Percentiles rank a stretch among this genome's conserved stretches.
Evolutionary conservation across 1,284 basidiomycete genomes (phyloP).

Genomic region (Puccinia sorghi): DNA sequence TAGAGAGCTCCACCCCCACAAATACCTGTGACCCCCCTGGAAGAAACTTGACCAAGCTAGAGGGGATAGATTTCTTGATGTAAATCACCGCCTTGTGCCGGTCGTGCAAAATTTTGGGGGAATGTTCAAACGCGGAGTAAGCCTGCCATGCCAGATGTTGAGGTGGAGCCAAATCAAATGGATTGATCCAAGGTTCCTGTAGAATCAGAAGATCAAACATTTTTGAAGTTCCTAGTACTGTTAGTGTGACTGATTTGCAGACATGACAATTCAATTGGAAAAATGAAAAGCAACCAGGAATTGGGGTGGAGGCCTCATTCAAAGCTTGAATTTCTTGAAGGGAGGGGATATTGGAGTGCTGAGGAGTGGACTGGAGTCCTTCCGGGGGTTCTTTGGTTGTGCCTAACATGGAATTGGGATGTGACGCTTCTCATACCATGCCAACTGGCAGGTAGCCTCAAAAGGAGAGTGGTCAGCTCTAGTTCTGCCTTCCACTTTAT

Average conservation of each 20-base stretch:
- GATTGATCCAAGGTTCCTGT: constrained; percentile 31
- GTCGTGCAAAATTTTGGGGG: background rate
- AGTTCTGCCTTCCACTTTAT: too few relatives aligned
- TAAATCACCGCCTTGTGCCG: constrained; percentile 7
- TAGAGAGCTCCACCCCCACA: background rate
- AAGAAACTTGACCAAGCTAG: background rate
- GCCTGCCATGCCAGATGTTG: constrained; percentile 1
- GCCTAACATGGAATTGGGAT: background rate
- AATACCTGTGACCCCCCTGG: background rate
- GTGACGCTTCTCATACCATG: too few relatives aligned
- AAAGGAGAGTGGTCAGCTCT: too few relatives aligned
- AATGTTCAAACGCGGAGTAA: background rate
- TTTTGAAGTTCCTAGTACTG: background rate
- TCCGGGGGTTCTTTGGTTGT: background rate
- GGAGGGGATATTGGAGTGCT: background rate
- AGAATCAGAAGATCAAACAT: background rate
- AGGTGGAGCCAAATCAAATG: background rate
- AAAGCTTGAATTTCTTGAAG: background rate
- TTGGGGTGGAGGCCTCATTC: background rate
- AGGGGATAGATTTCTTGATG: background rate
- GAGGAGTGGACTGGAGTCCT: background rate
- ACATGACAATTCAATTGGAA: background rate
- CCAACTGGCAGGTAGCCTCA: too few relatives aligned
- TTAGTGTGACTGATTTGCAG: background rate
- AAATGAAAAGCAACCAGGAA: background rate